Base-by-base conservation (phyloP, 331 rosid genomes). In the Acacia pycnantha region DNA sequence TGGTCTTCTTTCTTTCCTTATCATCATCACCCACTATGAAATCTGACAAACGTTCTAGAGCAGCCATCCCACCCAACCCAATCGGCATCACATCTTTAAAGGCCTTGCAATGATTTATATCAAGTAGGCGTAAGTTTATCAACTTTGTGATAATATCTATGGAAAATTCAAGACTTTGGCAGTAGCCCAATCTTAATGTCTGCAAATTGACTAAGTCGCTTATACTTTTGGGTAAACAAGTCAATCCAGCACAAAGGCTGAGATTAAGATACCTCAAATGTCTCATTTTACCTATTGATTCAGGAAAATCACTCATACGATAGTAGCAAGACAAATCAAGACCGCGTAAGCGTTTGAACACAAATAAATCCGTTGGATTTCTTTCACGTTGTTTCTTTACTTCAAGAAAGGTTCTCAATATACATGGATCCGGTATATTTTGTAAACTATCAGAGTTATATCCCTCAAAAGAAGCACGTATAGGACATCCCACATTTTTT, bases 321-420 rank as follows among this genome's bases (percentile, higher is more conserved):
- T 0, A 0, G 16, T 2, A 0, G 1, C 0, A 0, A 7, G 24
- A 33, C 6, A 65, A 33, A 16, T 8, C 5, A 2, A 65, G 22
- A 31, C 24, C 2, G 0, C 6, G 24, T 8, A 65, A 8, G 9
- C 14, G 0, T 31, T 65, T 65, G 70, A 65, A 16, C 6, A 1
- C 10, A 6, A 8, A 27, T 0, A 64, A 5, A 29, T 7, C 8
- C 0, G 43, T 7, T 31, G 22, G 22, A 31, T 27, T 33, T 3
- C 41, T 6, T 29, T 7, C 8, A 15, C 0, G 0, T 14, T 5
- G 0, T 16, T 0, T 0, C 22, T 2, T 0, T 16, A 13, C 9
- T 12, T 7, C 12, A 31, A 65, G 44, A 31, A 65, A 31, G 2
- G 70, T 65, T 65, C 70, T 18, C 5, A 65, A 31, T 65, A 2